These are phyloP conservation scores for Pyrenophora tritici-repentis DNA, from an alignment of 2,329 filamentous ascomycete species.

Conservation along the genomic window DNA sequence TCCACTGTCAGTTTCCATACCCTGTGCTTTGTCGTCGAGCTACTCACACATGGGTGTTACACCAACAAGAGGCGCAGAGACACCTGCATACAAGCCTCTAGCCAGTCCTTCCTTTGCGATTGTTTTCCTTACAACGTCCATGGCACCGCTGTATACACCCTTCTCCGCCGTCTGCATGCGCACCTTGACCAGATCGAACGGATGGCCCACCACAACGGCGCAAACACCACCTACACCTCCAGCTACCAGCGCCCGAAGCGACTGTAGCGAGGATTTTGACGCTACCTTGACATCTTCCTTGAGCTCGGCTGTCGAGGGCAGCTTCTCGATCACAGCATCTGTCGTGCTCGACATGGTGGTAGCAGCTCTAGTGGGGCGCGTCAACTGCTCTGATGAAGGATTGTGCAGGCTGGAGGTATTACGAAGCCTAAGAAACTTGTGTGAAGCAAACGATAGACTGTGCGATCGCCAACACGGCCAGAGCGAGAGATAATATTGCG, in stretches of 20 bases:
- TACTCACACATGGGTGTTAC: slow-evolving; percentile 98
- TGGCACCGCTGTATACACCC: slow-evolving; percentile 85
- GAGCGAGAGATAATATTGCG: slow-evolving; percentile 9
- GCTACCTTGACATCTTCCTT: slow-evolving; percentile 59
- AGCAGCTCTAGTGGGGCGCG: slow-evolving; percentile 6
- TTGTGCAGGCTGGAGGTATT: slow-evolving; percentile 8
- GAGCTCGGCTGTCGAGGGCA: slow-evolving; percentile 51
- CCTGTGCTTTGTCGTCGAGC: background rate
- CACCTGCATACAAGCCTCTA: slow-evolving; percentile 89
- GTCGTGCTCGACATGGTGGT: slow-evolving; percentile 32
- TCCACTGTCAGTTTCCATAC: slow-evolving; percentile 8
- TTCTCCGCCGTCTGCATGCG: slow-evolving; percentile 93
- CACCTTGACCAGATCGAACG: slow-evolving; percentile 97
- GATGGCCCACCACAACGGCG: slow-evolving; percentile 90
- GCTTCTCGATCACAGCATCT: slow-evolving; percentile 34
- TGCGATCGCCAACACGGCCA: slow-evolving; percentile 1
- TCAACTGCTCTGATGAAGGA: background rate
- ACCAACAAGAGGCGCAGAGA: slow-evolving; percentile 89
- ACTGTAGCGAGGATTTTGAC: slow-evolving; percentile 61
- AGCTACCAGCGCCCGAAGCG: slow-evolving; percentile 80
- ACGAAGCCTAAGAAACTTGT: slow-evolving; percentile 3
- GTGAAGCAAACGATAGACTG: background rate
- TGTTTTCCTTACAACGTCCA: slow-evolving; percentile 90
- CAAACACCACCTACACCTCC: slow-evolving; percentile 93
- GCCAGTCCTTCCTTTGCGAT: slow-evolving; percentile 82